Evolutionary conservation across 2,329 filamentous ascomycete genomes (phyloP).

Genomic region (Xylariales sp.): DNA sequence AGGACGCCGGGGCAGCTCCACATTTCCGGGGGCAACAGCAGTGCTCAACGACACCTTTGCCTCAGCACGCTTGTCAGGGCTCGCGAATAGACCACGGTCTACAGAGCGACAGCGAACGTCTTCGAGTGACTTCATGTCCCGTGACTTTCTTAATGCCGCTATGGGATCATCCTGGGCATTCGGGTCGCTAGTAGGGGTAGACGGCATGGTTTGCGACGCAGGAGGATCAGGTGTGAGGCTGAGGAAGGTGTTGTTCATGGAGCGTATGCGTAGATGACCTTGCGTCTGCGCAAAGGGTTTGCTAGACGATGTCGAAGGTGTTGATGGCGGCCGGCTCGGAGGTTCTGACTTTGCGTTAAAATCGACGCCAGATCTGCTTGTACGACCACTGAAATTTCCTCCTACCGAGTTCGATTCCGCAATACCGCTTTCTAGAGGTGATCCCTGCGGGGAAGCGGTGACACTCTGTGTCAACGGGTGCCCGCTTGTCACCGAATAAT

Average conservation of each 20-base stretch:
- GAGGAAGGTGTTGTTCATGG: slow-evolving; percentile 40
- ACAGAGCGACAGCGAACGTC: slow-evolving; percentile 57
- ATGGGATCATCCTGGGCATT: slow-evolving; percentile 32
- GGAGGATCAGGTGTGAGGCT: slow-evolving; percentile 30
- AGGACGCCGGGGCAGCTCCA: slow-evolving; percentile 40
- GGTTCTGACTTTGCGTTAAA: slow-evolving; percentile 31
- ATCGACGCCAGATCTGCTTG: slow-evolving; percentile 28
- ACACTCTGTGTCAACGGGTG: slow-evolving; percentile 75
- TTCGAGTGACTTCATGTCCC: slow-evolving; percentile 35
- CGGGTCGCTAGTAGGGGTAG: slow-evolving; percentile 32
- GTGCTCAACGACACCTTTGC: slow-evolving; percentile 62
- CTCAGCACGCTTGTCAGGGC: slow-evolving; percentile 58
- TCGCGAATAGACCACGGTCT: slow-evolving; percentile 56
- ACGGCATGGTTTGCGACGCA: slow-evolving; percentile 28
- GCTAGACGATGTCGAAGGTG: slow-evolving; percentile 22
- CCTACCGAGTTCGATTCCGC: slow-evolving; percentile 33
- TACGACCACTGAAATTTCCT: slow-evolving; percentile 26
- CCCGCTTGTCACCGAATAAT: slow-evolving; percentile 55
- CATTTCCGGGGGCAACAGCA: slow-evolving; percentile 56
- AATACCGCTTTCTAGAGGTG: slow-evolving; percentile 26
- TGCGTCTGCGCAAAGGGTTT: slow-evolving; percentile 21
- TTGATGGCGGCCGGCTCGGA: slow-evolving; percentile 23
- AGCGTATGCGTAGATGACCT: slow-evolving; percentile 40
- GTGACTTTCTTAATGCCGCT: slow-evolving; percentile 37
- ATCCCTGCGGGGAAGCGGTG: slow-evolving; percentile 61